A percentile compares a stretch with the other conserved stretches of the same genome.
phyloP scores from a whole-genome alignment of 2,329 filamentous ascomycete species.

The Orbilia quercus region DNA sequence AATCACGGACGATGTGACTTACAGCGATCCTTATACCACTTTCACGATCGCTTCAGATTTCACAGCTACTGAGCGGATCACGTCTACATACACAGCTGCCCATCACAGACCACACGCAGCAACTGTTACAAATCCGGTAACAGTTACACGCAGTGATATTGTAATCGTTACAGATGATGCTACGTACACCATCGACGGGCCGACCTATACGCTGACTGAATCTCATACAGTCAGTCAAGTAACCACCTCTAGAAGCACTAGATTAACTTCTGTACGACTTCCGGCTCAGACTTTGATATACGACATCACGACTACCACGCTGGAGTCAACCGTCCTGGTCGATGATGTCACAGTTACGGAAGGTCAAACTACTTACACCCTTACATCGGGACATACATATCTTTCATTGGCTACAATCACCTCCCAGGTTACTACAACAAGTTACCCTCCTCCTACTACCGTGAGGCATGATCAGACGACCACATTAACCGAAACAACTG shows the following conservation, averaged over 20 bases:
- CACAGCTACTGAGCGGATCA: constrained; percentile 11
- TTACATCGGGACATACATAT: constrained; percentile 22
- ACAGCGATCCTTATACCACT: constrained; percentile 26
- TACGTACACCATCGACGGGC: constrained; percentile 13
- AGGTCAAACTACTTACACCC: constrained; percentile 9
- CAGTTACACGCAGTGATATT: constrained; percentile 6
- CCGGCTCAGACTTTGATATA: constrained; percentile 6
- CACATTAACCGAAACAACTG: background rate
- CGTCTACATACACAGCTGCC: constrained; percentile 16
- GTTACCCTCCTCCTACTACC: background rate
- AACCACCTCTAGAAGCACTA: constrained; percentile 19
- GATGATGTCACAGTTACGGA: constrained; percentile 19
- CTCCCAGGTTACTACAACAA: background rate
- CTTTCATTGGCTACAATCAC: constrained; percentile 1
- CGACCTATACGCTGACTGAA: constrained; percentile 23
- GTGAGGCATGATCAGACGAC: background rate
- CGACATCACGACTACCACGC: constrained; percentile 26
- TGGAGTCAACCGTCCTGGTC: constrained; percentile 6
- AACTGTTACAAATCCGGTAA: constrained; percentile 24
- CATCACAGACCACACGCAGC: background rate
- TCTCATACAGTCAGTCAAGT: constrained; percentile 13
- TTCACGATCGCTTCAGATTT: constrained; percentile 25
- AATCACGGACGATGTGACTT: constrained; percentile 28
- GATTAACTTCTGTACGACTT: background rate
- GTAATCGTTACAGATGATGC: constrained; percentile 27